Evolutionary conservation across 345 rosid species (phyloP).

Genomic region (Linum lewisii): DNA sequence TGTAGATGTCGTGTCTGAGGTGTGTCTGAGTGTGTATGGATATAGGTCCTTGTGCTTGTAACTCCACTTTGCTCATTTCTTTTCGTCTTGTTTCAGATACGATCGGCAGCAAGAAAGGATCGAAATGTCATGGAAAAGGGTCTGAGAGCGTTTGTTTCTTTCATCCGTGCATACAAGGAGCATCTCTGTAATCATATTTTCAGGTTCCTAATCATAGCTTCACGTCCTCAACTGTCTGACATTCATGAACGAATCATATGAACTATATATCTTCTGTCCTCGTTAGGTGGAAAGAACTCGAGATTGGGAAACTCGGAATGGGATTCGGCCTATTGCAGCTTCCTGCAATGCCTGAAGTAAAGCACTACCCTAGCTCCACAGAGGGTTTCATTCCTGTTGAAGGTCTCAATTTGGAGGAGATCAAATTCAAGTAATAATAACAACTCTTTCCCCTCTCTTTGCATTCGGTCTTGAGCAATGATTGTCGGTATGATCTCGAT

Average conservation of each 20-base stretch:
- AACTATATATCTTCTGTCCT: conserved; percentile 7
- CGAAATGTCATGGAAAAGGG: conserved; percentile 92
- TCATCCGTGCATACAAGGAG: conserved; percentile 80
- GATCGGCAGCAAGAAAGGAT: conserved; percentile 60
- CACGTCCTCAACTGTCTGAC: background rate
- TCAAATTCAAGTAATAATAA: conserved; percentile 77
- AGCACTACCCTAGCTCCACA: conserved; percentile 59
- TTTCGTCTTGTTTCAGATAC: conserved; percentile 44
- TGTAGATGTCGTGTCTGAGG: conserved; percentile 62
- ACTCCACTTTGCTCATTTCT: background rate
- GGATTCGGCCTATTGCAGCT: conserved; percentile 85
- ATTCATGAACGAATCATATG: background rate
- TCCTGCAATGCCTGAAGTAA: conserved; percentile 82
- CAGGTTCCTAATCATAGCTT: conserved; percentile 34
- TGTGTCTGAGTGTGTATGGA: conserved; percentile 5
- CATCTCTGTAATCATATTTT: conserved; percentile 79
- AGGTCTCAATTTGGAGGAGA: conserved; percentile 52
- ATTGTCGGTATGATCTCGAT: background rate
- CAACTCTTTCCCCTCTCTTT: background rate
- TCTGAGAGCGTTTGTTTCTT: conserved; percentile 83
- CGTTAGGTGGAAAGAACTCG: conserved; percentile 77
- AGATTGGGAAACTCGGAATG: conserved; percentile 85
- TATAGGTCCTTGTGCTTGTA: background rate
- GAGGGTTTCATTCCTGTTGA: conserved; percentile 61
- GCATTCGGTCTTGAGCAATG: background rate